Conservation (phyloP, 2,329 filamentous ascomycete genomes). For the Ceratocystis cacaofunesta region DNA sequence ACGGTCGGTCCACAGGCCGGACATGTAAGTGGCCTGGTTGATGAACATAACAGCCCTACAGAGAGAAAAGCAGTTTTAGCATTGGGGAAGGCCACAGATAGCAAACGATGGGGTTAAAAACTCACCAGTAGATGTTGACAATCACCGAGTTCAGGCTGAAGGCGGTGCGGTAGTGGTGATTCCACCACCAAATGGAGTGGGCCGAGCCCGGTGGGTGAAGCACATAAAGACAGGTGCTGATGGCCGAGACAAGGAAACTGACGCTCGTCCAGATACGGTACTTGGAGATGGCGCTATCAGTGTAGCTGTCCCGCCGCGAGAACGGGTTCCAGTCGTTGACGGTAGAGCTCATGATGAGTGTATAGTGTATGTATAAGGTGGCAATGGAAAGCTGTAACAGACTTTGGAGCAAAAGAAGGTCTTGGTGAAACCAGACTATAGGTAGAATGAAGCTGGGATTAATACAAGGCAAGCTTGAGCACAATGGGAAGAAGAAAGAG, state of each 20-base stretch:
- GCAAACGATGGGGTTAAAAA: not conserved
- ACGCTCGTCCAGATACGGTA: slow-evolving; percentile 65
- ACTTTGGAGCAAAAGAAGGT: too few species aligned
- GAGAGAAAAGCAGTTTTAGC: not conserved
- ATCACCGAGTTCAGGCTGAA: slow-evolving; percentile 59
- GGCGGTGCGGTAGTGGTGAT: slow-evolving; percentile 49
- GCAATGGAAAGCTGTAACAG: not conserved
- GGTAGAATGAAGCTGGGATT: not conserved
- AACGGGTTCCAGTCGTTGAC: slow-evolving; percentile 53
- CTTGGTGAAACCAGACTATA: not conserved
- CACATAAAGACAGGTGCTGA: slow-evolving; percentile 62
- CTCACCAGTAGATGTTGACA: slow-evolving; percentile 45
- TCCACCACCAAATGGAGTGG: slow-evolving; percentile 61
- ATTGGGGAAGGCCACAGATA: too few species aligned
- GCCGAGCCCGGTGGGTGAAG: slow-evolving; percentile 42
- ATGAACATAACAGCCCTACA: slow-evolving; percentile 56
- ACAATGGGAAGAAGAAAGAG: not conserved
- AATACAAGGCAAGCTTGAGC: not conserved
- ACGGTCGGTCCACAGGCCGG: slow-evolving; percentile 58
- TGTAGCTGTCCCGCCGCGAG: slow-evolving; percentile 51
- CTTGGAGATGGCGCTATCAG: slow-evolving; percentile 42
- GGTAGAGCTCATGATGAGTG: slow-evolving; percentile 5
- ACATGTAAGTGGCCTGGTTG: slow-evolving; percentile 61
- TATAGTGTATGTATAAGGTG: not conserved
- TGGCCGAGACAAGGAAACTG: slow-evolving; percentile 59